Percentiles rank a stretch among this genome's conserved stretches.
Conservation (phyloP, 2,329 filamentous ascomycete species). For the Claviceps digitariae region DNA sequence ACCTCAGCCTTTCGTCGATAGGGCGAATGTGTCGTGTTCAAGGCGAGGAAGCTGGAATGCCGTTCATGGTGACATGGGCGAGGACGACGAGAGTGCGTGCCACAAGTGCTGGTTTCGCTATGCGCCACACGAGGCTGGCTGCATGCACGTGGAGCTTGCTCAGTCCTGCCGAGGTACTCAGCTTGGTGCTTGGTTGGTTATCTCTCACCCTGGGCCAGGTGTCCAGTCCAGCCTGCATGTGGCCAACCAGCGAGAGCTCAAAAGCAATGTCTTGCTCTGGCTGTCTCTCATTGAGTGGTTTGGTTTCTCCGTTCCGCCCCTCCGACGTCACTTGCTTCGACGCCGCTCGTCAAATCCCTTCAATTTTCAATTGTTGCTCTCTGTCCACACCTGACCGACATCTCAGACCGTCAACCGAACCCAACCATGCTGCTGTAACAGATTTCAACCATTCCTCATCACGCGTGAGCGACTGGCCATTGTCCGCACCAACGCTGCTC, state of each 20-base stretch:
- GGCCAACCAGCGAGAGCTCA: neutral
- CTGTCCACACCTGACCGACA: neutral
- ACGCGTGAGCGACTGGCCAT: constrained; percentile 8
- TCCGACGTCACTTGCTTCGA: constrained; percentile 6
- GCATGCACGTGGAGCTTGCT: neutral
- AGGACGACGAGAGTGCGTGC: neutral
- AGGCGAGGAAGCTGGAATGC: neutral
- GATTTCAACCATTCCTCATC: neutral
- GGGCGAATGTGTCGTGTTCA: neutral
- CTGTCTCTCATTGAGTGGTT: no score
- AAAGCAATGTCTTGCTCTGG: no score
- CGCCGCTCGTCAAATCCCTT: constrained; percentile 1
- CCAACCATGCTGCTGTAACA: constrained; percentile 9
- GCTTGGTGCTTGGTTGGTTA: no score
- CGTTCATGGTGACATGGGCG: neutral
- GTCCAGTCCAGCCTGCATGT: no score
- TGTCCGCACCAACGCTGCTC: constrained; percentile 17
- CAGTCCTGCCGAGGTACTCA: no score
- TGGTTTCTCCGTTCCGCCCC: neutral
- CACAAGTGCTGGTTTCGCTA: no score
- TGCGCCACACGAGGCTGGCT: neutral
- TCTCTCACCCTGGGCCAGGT: neutral
- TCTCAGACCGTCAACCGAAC: neutral
- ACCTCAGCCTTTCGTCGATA: neutral
- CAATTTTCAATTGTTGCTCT: constrained; percentile 1